Evolutionary conservation across 306 rosid species (phyloP), one percentile per base, ranked within the genome.

Genomic region (Cucumis cinereus): DNA sequence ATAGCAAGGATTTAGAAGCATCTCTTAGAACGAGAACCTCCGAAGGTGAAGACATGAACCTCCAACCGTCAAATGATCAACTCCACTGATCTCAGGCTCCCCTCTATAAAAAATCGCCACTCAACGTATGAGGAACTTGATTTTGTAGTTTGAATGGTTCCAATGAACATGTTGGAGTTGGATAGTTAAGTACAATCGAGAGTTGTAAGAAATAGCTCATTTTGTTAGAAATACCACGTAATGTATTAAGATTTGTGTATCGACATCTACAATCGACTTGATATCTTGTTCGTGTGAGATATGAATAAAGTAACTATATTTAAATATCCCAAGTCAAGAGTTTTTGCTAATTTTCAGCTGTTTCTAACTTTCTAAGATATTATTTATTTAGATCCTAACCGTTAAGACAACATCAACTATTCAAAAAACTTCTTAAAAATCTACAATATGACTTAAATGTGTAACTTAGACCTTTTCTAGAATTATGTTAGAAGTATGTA

Each of bases 41-140:
- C 2, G 79, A 76, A 57, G 12, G 10, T 33, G 10, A 15, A 59
- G 73, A 64, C 33, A n/a, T 47, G 77, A 72, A 40, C 75, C 54
- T 35, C 56, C 49, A 10, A 22, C 57, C 12, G 14, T 68, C 41
- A 35, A 75, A 40, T 3, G 41, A 56, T 49, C 10, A 63, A 43
- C 53, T 50, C 54, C 17, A 5, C 28, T 28, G 82, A 50, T 74
- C 58, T 73, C 23, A 3, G 30, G 61, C 38, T 55, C 66, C 1
- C 15, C 49, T 17, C 49, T 33, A 3, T 50, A 38, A 33, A 28
- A 63, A 52, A 54, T 55, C 64, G 40, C 62, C 74, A 64, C 60
- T 77, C 55, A 73, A 78, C 89, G 84, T 86, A 85, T n/a, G 92
- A 92, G 96, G 94, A 84, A 58, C 85, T 78, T 26, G 73, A 53